These are phyloP conservation scores for Fusarium austroafricanum DNA, from an alignment of 2,329 filamentous ascomycete species.

Conservation along the genomic window DNA sequence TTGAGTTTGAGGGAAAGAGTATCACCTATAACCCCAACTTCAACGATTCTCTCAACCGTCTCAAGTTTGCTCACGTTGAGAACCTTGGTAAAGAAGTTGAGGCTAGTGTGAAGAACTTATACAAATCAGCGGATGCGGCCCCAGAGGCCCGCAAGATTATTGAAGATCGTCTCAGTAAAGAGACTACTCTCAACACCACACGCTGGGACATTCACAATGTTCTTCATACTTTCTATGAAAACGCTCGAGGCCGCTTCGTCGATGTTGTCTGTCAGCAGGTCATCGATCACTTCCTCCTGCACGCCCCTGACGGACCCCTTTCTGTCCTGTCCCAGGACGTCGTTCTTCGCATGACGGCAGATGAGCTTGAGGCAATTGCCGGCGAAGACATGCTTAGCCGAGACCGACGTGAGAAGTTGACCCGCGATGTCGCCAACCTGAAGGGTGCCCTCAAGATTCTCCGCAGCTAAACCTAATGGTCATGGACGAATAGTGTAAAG, in stretches of 20 bases:
- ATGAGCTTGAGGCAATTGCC: conserved; percentile 66
- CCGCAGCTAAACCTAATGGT: conserved; percentile 5
- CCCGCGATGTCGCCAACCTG: conserved; percentile 59
- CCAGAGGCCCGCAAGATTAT: not conserved
- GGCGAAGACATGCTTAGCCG: conserved; percentile 63
- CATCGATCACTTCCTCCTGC: conserved; percentile 64
- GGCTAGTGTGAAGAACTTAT: not conserved
- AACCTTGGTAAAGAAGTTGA: not conserved
- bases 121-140: not conserved
- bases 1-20: conserved; percentile 35
- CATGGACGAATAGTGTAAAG: no score
- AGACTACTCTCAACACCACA: conserved; percentile 43
- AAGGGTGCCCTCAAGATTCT: conserved; percentile 50
- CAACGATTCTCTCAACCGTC: not conserved
- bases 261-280: conserved; percentile 72
- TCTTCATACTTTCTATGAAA: conserved; percentile 70
- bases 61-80: not conserved
- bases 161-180: not conserved
- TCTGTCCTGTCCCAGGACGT: conserved; percentile 63
- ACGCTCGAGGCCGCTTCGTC: conserved; percentile 70
- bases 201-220: conserved; percentile 69
- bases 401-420: conserved; percentile 57
- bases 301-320: conserved; percentile 62
- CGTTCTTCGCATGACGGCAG: conserved; percentile 59
- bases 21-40: conserved; percentile 42